Conservation (phyloP, 495 filamentous ascomycete species). For the Durotheca rogersii region DNA sequence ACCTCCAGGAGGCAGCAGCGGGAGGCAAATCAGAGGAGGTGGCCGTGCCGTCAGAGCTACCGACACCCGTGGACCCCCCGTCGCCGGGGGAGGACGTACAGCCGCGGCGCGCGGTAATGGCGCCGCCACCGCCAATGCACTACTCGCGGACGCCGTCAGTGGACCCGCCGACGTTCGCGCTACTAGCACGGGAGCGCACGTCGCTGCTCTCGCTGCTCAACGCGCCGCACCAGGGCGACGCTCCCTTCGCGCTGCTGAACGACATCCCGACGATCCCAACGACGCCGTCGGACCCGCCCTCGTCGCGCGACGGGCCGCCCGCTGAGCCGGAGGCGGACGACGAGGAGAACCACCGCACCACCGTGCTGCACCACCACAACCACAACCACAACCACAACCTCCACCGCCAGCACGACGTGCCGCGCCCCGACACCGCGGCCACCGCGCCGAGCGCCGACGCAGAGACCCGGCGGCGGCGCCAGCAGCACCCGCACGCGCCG, state of each 20-base stretch:
- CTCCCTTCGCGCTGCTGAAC: slow-evolving; percentile 28
- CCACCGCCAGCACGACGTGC: no score
- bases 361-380: not conserved
- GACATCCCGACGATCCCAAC: slow-evolving; percentile 33
- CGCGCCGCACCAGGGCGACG: slow-evolving; percentile 43
- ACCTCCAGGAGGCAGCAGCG: slow-evolving; percentile 37
- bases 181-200: slow-evolving; percentile 45
- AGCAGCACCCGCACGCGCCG: not conserved
- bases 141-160: slow-evolving; percentile 52
- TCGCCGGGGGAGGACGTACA: no score
- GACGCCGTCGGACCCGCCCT: slow-evolving; percentile 28
- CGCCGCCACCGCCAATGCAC: no score
- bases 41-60: slow-evolving; percentile 31
- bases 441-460: no score
- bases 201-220: slow-evolving; percentile 59
- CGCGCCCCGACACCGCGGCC: no score
- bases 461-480: not conserved
- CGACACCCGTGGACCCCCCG: slow-evolving; percentile 28
- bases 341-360: slow-evolving; percentile 11
- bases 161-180: slow-evolving; percentile 51
- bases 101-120: no score
- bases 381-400: no score
- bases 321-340: slow-evolving; percentile 18
- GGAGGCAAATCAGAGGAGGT: slow-evolving; percentile 19
- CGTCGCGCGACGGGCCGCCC: not conserved